These are phyloP conservation scores for Aspergillus phoenicis DNA, from an alignment of 2,329 filamentous ascomycete genomes.

Conservation along the genomic window DNA sequence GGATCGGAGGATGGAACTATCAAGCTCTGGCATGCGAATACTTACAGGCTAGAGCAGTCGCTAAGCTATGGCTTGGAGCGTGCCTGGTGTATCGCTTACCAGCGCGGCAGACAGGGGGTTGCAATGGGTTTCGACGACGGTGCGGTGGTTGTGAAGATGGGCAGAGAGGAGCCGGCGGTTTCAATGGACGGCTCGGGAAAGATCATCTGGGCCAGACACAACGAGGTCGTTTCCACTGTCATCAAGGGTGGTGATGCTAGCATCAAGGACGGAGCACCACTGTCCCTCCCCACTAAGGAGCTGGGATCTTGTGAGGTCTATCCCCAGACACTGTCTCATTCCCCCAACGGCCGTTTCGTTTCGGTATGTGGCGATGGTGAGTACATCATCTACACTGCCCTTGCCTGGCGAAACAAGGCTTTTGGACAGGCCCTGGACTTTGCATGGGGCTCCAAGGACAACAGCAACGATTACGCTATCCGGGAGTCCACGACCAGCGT, in stretches of 20 bases:
- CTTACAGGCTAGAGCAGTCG: conserved; percentile 92
- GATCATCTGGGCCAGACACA: conserved; percentile 93
- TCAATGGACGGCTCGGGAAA: conserved; percentile 97
- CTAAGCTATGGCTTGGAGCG: conserved; percentile 94
- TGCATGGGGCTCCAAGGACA: conserved; percentile 94
- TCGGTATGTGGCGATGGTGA: conserved; percentile 93
- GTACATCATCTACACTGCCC: conserved; percentile 97
- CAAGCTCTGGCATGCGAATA: conserved; percentile 98
- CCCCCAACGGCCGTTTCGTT: conserved; percentile 90
- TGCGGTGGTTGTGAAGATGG: conserved; percentile 96
- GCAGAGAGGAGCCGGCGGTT: conserved; percentile 92
- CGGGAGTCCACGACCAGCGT: conserved; percentile 91
- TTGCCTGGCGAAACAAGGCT: conserved; percentile 95
- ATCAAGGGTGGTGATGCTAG: conserved; percentile 87
- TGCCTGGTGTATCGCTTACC: conserved; percentile 96
- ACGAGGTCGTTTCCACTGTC: conserved; percentile 89
- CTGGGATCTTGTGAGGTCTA: conserved; percentile 96
- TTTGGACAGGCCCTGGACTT: conserved; percentile 96
- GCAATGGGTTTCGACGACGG: conserved; percentile 97
- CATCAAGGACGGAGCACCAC: conserved; percentile 84
- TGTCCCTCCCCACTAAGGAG: conserved; percentile 87
- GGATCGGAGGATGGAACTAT: conserved; percentile 97
- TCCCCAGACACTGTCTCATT: conserved; percentile 90
- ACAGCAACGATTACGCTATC: conserved; percentile 98
- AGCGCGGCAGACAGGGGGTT: conserved; percentile 90